These are phyloP conservation scores for Tilletia horrida DNA, from an alignment of 1,284 basidiomycete species.

Conservation along the genomic window DNA sequence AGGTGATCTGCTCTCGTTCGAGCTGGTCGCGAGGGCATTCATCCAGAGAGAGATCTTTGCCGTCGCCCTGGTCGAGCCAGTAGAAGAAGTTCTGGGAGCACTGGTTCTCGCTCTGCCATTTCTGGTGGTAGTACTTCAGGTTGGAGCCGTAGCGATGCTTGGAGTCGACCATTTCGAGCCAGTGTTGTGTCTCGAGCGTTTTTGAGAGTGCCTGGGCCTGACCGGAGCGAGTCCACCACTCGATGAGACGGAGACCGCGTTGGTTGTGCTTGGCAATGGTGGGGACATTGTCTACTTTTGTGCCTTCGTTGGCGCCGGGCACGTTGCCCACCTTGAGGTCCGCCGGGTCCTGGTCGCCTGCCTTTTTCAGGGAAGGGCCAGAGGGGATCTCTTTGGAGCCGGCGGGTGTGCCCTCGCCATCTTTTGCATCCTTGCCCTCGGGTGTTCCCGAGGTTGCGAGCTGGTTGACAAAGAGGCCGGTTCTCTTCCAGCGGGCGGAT, in stretches of 20 bases:
- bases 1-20: slow-evolving; percentile 62
- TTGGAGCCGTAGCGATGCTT: slow-evolving; percentile 44
- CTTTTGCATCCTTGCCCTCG: slow-evolving; percentile 29
- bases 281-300: slow-evolving; percentile 46
- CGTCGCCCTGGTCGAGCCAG: slow-evolving; percentile 71
- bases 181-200: slow-evolving; percentile 45
- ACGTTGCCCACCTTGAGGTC: slow-evolving; percentile 38
- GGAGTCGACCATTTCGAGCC: slow-evolving; percentile 24
- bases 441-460: slow-evolving; percentile 25
- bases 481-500: slow-evolving; percentile 38
- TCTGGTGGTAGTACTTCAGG: slow-evolving; percentile 45
- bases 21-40: slow-evolving; percentile 68
- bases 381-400: slow-evolving; percentile 20
- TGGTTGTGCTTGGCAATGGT: slow-evolving; percentile 35
- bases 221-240: slow-evolving; percentile 41
- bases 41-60: slow-evolving; percentile 65
- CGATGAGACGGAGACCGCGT: slow-evolving; percentile 35
- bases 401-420: slow-evolving; percentile 27
- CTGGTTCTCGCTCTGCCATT: slow-evolving; percentile 34
- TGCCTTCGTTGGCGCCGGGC: slow-evolving; percentile 38
- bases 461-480: slow-evolving; percentile 39
- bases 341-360: slow-evolving; percentile 18
- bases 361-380: slow-evolving; percentile 29
- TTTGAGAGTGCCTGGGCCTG: slow-evolving; percentile 45
- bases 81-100: slow-evolving; percentile 44